A percentile compares a stretch with the other conserved stretches of the same genome.
phyloP scores from a whole-genome alignment of 768 basidiomycete species.

The Lentinula guzmanii region DNA sequence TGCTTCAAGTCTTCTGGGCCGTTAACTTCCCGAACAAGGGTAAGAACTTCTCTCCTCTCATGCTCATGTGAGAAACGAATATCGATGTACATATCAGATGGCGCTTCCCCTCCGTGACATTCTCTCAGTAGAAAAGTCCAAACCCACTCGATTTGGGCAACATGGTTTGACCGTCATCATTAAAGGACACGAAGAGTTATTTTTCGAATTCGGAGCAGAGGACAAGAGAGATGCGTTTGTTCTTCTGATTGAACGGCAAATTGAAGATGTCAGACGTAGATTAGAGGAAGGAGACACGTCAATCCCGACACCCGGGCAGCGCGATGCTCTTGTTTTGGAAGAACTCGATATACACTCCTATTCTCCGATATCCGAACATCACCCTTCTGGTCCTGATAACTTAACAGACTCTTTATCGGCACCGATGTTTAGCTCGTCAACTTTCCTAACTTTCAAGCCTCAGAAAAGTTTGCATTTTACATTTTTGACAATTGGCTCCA shows the following conservation, averaged over 20 bases:
- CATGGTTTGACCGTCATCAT: conserved; percentile 87
- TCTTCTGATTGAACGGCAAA: conserved; percentile 66
- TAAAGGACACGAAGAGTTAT: conserved; percentile 95
- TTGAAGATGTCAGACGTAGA: conserved; percentile 63
- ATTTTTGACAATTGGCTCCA: conserved; percentile 91
- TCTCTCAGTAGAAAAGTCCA: conserved; percentile 75
- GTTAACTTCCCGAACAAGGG: conserved; percentile 75
- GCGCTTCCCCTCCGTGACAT: conserved; percentile 88
- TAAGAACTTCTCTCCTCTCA: conserved; percentile 30
- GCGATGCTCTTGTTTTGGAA: conserved; percentile 76
- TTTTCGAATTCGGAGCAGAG: conserved; percentile 87
- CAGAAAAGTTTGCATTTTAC: conserved; percentile 81
- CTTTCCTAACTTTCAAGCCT: conserved; percentile 96
- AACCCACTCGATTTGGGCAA: conserved; percentile 85
- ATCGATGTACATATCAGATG: conserved; percentile 55
- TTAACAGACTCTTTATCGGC: conserved; percentile 72
- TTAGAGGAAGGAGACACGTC: conserved; percentile 36
- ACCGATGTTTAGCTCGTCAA: conserved; percentile 96
- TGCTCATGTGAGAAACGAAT: background rate
- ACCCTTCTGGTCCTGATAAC: background rate
- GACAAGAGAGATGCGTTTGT: conserved; percentile 80
- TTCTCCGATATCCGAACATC: conserved; percentile 22
- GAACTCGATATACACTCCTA: conserved; percentile 59
- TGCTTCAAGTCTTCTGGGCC: conserved; percentile 91
- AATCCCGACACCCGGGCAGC: conserved; percentile 45